Evolutionary conservation across 768 basidiomycete species (phyloP).

Genomic region (Tricholoma matsutake): DNA sequence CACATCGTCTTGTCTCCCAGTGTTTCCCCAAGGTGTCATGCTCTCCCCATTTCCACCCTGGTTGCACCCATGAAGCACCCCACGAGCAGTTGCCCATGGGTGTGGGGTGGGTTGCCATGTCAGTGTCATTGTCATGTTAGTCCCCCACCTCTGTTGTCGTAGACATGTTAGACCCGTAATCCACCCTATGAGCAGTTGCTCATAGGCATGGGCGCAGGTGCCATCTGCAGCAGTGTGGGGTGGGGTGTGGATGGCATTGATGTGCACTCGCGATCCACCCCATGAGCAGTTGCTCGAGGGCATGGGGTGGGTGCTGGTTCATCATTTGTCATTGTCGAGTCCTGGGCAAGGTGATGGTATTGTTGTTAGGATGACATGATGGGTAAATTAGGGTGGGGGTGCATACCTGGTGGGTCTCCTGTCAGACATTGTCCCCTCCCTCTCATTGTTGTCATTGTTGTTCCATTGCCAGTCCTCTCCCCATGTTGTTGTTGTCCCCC

Average conservation of each 20-base stretch:
- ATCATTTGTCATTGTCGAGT: background rate
- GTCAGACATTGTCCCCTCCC: background rate
- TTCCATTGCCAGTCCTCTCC: background rate
- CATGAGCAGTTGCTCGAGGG: background rate
- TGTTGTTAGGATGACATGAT: background rate
- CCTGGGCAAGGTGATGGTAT: background rate
- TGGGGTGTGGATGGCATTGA: background rate
- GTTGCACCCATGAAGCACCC: no score
- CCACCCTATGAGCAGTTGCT: no score
- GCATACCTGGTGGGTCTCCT: background rate
- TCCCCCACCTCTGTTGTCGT: no score
- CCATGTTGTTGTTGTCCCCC: background rate
- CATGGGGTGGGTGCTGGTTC: no score
- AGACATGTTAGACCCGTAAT: no score
- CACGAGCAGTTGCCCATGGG: no score
- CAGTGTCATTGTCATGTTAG: no score
- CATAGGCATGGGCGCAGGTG: background rate
- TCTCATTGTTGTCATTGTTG: background rate
- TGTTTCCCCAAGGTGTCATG: no score
- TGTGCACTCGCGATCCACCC: background rate
- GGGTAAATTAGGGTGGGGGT: background rate
- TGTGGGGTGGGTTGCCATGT: no score
- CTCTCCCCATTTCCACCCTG: no score
- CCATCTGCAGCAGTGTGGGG: background rate
- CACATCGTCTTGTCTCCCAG: no score